A percentile compares a stretch with the other conserved stretches of the same genome.
Conservation (phyloP, 306 rosid species). For the Cucumis melo region DNA sequence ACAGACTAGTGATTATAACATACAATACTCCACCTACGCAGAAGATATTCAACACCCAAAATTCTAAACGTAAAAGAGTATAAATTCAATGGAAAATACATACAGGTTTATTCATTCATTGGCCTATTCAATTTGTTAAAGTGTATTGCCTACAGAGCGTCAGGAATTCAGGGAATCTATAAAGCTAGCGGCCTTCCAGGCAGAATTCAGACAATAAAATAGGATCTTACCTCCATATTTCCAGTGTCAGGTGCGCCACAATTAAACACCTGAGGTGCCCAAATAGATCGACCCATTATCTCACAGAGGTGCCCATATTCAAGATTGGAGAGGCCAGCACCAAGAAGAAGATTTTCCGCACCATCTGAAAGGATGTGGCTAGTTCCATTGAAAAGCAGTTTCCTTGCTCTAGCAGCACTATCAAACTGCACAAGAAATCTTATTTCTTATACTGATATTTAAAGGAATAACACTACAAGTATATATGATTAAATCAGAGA, state of each 20-base stretch:
- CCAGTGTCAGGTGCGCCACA: constrained; percentile 97
- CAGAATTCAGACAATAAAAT: background rate
- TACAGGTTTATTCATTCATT: background rate
- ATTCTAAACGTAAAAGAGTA: background rate
- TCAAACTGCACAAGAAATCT: constrained; percentile 44
- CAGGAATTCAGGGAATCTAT: background rate
- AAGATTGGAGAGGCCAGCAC: constrained; percentile 88
- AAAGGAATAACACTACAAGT: background rate
- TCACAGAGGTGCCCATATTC: constrained; percentile 97
- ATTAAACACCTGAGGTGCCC: constrained; percentile 96
- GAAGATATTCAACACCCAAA: background rate
- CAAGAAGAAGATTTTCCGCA: constrained; percentile 46
- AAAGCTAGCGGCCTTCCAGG: constrained; percentile 2
- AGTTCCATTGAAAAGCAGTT: constrained; percentile 41
- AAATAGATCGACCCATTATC: constrained; percentile 83
- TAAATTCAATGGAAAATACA: background rate
- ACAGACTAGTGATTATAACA: background rate
- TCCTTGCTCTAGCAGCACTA: constrained; percentile 81
- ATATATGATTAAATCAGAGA: background rate
- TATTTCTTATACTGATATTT: background rate
- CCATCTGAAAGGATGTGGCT: constrained; percentile 22
- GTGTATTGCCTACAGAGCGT: background rate
- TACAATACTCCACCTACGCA: background rate
- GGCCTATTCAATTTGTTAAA: constrained; percentile 1
- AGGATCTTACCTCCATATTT: constrained; percentile 81